Evolutionary conservation across 306 rosid genomes (phyloP).

Genomic region (Fragaria iinumae): DNA sequence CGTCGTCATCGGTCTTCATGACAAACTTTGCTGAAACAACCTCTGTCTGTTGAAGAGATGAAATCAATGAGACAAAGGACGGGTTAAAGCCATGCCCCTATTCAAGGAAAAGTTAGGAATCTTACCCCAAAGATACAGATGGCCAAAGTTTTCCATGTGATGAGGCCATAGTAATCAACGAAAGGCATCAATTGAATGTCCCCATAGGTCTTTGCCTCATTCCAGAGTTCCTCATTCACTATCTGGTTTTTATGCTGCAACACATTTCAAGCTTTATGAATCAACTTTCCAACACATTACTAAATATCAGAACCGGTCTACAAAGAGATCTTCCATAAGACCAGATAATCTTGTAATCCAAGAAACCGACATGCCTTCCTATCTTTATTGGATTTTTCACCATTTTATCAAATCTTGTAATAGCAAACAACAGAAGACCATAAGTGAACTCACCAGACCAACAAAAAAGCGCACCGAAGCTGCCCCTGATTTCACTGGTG

Average conservation of each 20-base stretch:
- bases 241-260: slow-evolving; percentile 91
- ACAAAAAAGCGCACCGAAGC: slow-evolving; percentile 93
- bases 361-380: not conserved
- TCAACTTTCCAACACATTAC: slow-evolving; percentile 15
- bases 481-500: slow-evolving; percentile 60
- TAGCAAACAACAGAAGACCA: slow-evolving; percentile 15
- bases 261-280: slow-evolving; percentile 31
- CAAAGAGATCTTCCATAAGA: not conserved
- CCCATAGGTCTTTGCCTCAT: slow-evolving; percentile 84
- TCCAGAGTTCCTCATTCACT: slow-evolving; percentile 95
- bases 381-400: not conserved
- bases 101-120: slow-evolving; percentile 26
- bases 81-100: slow-evolving; percentile 11
- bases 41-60: slow-evolving; percentile 66
- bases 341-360: slow-evolving; percentile 8
- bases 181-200: slow-evolving; percentile 98
- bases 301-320: not conserved
- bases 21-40: slow-evolving; percentile 88
- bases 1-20: slow-evolving; percentile 99
- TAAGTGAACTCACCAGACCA: slow-evolving; percentile 79
- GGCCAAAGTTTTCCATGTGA: slow-evolving; percentile 96
- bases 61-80: slow-evolving; percentile 34
- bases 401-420: slow-evolving; percentile 13
- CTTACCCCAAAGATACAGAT: slow-evolving; percentile 94
- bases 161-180: slow-evolving; percentile 92